These are phyloP conservation scores for Melaleuca quinquenervia DNA, from an alignment of 345 rosid species.

Conservation along the genomic window DNA sequence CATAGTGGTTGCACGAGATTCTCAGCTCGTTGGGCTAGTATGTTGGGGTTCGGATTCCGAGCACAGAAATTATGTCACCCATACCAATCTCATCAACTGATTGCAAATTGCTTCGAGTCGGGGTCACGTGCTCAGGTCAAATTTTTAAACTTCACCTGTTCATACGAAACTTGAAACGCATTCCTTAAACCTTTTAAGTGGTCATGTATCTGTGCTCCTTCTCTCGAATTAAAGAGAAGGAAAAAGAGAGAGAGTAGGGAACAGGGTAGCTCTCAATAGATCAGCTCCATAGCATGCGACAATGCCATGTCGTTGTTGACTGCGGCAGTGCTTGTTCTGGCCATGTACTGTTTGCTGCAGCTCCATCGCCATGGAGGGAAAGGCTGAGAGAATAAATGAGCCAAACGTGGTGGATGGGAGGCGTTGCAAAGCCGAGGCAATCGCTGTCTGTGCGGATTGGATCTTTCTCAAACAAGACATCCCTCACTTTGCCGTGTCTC, in stretches of 20 bases:
- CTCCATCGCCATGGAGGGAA: not conserved
- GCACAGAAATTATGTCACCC: not conserved
- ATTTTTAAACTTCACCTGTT: not conserved
- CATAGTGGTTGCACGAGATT: not conserved
- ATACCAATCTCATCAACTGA: not conserved
- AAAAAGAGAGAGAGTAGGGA: not conserved
- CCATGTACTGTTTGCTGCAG: not conserved
- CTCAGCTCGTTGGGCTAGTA: not conserved
- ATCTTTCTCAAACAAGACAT: not conserved
- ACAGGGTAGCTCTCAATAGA: not conserved
- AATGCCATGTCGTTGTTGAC: not conserved
- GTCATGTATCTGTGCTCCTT: not conserved
- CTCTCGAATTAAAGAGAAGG: not conserved
- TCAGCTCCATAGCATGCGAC: not conserved
- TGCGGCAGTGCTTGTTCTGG: not conserved
- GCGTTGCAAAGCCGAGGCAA: not conserved
- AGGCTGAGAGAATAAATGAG: not conserved
- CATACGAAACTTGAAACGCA: no score
- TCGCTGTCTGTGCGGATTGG: not conserved
- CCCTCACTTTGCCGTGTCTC: not conserved
- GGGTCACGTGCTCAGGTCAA: not conserved
- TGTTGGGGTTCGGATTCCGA: not conserved
- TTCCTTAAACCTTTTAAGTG: not conserved
- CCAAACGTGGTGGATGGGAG: not conserved
- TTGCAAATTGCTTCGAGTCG: not conserved